phyloP scores from a whole-genome alignment of 1,139 yeast species.

The Candida tetrigidarum region DNA sequence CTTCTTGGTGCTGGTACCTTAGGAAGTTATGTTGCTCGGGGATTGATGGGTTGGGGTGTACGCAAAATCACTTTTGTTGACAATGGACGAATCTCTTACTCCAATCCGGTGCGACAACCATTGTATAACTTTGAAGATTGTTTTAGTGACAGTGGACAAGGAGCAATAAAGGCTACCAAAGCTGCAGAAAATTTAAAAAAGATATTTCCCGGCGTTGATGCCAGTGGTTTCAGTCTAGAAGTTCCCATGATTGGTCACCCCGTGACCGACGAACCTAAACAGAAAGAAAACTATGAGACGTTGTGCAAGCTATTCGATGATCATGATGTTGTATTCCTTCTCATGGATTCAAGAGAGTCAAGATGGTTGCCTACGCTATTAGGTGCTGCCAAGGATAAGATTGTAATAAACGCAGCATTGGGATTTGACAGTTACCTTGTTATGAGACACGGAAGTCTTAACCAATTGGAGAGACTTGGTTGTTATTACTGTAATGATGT shows the following conservation, averaged over 20 bases:
- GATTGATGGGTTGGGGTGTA: constrained; percentile 94
- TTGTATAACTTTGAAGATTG: constrained; percentile 79
- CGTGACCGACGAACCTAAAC: constrained; percentile 55
- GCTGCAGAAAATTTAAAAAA: constrained; percentile 76
- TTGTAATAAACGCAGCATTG: constrained; percentile 88
- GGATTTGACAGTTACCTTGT: constrained; percentile 95
- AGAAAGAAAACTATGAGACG: constrained; percentile 52
- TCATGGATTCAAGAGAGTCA: constrained; percentile 94
- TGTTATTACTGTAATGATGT: constrained; percentile 97
- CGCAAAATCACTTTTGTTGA: constrained; percentile 85
- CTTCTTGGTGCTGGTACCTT: constrained; percentile 96
- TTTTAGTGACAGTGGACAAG: constrained; percentile 58
- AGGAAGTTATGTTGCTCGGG: constrained; percentile 89
- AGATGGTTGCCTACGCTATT: constrained; percentile 95
- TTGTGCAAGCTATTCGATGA: constrained; percentile 57
- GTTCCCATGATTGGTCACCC: constrained; percentile 98
- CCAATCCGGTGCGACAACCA: constrained; percentile 96
- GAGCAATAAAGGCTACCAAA: constrained; percentile 68
- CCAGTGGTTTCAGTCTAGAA: constrained; percentile 65
- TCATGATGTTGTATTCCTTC: constrained; percentile 77
- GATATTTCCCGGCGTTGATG: constrained; percentile 77
- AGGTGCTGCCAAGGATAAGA: constrained; percentile 65
- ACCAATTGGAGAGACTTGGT: constrained; percentile 56
- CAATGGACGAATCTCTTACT: constrained; percentile 83
- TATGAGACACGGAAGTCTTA: constrained; percentile 80